A percentile compares a stretch with the other conserved stretches of the same genome.
Conservation (phyloP, 768 basidiomycete species). For the Boletus vermiculosoides region DNA sequence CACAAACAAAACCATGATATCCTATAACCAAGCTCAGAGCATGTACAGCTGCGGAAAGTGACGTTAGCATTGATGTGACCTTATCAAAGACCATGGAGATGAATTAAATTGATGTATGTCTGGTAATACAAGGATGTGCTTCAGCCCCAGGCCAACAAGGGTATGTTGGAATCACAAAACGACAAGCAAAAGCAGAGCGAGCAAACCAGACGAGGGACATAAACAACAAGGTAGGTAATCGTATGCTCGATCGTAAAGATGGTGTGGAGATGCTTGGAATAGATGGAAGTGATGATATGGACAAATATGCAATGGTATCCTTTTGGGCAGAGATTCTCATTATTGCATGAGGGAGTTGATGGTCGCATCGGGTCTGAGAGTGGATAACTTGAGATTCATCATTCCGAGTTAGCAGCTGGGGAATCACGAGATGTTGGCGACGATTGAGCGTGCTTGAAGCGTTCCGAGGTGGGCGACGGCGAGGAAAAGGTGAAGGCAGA, state of each 20-base stretch:
- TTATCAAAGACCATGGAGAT: slow-evolving; percentile 14
- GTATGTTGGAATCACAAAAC: slow-evolving; percentile 30
- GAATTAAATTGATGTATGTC: slow-evolving; percentile 33
- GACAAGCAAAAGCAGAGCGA: slow-evolving; percentile 27
- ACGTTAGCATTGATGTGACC: slow-evolving; percentile 3
- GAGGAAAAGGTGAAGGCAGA: slow-evolving; percentile 78
- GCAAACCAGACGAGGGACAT: slow-evolving; percentile 28
- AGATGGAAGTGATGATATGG: slow-evolving; percentile 34
- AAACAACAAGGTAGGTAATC: slow-evolving; percentile 25
- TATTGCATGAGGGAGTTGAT: slow-evolving; percentile 1
- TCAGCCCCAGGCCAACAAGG: slow-evolving; percentile 25
- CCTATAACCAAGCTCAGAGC: not conserved
- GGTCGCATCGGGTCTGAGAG: not conserved
- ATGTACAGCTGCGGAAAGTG: slow-evolving; percentile 7
- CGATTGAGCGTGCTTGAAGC: slow-evolving; percentile 46
- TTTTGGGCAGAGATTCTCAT: slow-evolving; percentile 15
- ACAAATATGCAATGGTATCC: slow-evolving; percentile 34
- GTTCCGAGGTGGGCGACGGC: slow-evolving; percentile 60
- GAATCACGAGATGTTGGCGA: slow-evolving; percentile 30
- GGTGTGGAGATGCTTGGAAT: slow-evolving; percentile 29
- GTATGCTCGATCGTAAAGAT: slow-evolving; percentile 29
- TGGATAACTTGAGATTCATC: slow-evolving; percentile 2
- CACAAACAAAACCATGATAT: not conserved
- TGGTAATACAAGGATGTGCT: slow-evolving; percentile 34
- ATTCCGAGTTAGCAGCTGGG: slow-evolving; percentile 21